phyloP scores from a whole-genome alignment of 257 asterid species.

The Jacaranda mimosifolia region DNA sequence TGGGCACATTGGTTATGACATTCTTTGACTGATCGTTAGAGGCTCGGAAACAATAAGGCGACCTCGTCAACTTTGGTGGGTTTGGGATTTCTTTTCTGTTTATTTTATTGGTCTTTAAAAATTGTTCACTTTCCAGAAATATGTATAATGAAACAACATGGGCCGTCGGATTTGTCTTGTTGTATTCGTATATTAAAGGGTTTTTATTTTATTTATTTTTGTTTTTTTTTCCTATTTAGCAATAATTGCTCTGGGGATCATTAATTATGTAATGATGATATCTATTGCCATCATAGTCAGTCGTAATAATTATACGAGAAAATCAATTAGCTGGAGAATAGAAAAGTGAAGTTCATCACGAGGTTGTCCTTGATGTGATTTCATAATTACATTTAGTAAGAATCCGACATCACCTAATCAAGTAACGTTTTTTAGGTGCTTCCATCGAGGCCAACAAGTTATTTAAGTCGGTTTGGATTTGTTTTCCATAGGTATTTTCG shows the following conservation, averaged over 20 bases:
- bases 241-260: slow-evolving; percentile 11
- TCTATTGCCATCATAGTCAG: too few species aligned
- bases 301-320: too few species aligned
- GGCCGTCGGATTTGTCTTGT: slow-evolving; percentile 1
- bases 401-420: neutral
- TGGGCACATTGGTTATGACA: neutral
- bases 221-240: neutral
- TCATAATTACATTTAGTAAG: neutral
- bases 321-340: too few species aligned
- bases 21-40: slow-evolving; percentile 32
- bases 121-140: neutral
- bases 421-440: neutral
- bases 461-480: too few species aligned
- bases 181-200: neutral
- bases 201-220: neutral
- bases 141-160: neutral
- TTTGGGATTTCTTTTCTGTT: neutral
- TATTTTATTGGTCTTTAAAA: neutral
- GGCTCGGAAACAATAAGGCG: neutral
- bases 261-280: neutral
- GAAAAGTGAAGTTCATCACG: neutral
- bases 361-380: slow-evolving; percentile 11
- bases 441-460: too few species aligned
- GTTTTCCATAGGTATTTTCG: too few species aligned
- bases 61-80: slow-evolving; percentile 41